These are phyloP conservation scores for Colletotrichum falcatum DNA, from an alignment of 2,329 filamentous ascomycete species.

Conservation along the genomic window DNA sequence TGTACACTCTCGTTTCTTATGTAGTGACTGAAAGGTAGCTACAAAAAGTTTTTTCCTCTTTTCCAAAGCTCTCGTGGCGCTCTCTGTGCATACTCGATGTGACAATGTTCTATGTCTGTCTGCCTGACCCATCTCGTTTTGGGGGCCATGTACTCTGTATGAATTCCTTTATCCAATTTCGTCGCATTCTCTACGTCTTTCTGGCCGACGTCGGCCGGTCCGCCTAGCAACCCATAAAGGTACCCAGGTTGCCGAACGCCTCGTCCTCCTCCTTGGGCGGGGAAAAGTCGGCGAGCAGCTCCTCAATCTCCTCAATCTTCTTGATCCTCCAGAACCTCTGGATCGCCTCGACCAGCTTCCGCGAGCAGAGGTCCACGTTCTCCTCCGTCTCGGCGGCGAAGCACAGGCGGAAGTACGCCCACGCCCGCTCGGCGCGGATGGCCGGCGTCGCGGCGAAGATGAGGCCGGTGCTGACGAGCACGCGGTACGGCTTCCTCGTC, in stretches of 20 bases:
- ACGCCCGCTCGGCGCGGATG: conserved; percentile 69
- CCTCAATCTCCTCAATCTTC: conserved; percentile 73
- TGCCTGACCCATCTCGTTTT: background rate
- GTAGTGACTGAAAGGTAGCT: conserved; percentile 38
- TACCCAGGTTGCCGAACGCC: conserved; percentile 47
- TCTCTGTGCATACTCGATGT: background rate
- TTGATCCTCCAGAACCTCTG: conserved; percentile 83
- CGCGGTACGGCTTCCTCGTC: conserved; percentile 75
- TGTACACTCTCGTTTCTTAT: conserved; percentile 9
- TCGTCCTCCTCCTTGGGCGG: conserved; percentile 42
- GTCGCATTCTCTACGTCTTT: background rate
- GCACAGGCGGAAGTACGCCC: conserved; percentile 81
- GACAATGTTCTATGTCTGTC: background rate
- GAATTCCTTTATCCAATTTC: conserved; percentile 1
- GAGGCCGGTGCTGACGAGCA: conserved; percentile 76
- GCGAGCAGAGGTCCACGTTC: conserved; percentile 71
- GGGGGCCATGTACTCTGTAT: background rate
- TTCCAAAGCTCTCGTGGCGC: background rate
- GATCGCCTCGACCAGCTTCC: conserved; percentile 75
- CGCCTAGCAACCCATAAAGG: conserved; percentile 41
- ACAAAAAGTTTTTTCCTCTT: conserved; percentile 22
- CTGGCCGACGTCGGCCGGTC: no score
- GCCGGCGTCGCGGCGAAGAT: conserved; percentile 79
- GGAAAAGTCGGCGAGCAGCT: conserved; percentile 60
- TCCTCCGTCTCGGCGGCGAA: conserved; percentile 86